Evolutionary conservation across 2,329 filamentous ascomycete genomes (phyloP).

Genomic region (Nemania diffusa): DNA sequence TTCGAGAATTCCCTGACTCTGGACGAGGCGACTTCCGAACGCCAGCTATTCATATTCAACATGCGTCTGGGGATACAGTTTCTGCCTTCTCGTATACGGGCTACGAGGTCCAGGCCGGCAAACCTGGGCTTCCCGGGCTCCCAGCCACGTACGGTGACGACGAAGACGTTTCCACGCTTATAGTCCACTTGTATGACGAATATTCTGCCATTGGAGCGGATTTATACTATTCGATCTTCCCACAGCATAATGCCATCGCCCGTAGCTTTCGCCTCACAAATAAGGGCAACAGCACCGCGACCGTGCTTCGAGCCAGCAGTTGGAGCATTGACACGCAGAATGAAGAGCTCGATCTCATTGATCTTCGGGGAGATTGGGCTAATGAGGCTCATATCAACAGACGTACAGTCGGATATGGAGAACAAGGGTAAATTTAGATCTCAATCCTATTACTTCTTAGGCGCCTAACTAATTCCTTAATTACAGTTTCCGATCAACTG

Average conservation of each 20-base stretch:
- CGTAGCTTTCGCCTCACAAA: conserved; percentile 72
- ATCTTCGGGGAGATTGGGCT: conserved; percentile 71
- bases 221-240: conserved; percentile 72
- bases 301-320: conserved; percentile 67
- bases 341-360: conserved; percentile 70
- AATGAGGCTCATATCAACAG: conserved; percentile 66
- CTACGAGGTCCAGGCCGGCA: conserved; percentile 65
- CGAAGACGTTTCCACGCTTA: conserved; percentile 66
- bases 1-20: conserved; percentile 72
- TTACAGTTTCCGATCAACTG: conserved; percentile 66
- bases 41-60: conserved; percentile 69
- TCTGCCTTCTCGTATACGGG: conserved; percentile 68
- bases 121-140: conserved; percentile 65
- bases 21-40: conserved; percentile 71
- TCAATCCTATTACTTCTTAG: too few species aligned
- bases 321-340: conserved; percentile 70
- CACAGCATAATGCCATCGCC: conserved; percentile 68
- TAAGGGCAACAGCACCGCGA: conserved; percentile 62
- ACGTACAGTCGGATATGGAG: conserved; percentile 66
- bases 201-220: conserved; percentile 67
- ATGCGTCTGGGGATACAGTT: conserved; percentile 68
- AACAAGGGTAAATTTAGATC: conserved; percentile 57
- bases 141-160: conserved; percentile 68
- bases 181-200: conserved; percentile 68
- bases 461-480: conserved; percentile 34